These are phyloP conservation scores for Penicillium maclennaniae DNA, from an alignment of 495 filamentous ascomycete species.

Conservation along the genomic window DNA sequence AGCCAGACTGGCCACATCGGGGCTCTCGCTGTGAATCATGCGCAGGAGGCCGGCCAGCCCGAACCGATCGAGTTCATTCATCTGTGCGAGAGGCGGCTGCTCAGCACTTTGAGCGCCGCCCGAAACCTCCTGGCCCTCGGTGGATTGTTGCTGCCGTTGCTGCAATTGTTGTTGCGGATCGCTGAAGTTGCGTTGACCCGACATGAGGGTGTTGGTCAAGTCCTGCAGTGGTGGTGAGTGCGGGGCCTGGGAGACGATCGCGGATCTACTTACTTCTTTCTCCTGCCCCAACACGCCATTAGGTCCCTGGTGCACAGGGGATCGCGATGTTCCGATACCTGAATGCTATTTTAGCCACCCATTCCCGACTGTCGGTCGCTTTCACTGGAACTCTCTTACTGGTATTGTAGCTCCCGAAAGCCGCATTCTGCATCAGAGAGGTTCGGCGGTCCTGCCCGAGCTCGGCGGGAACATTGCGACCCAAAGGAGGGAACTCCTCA, in stretches of 20 bases:
- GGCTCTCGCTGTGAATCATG: conserved; percentile 73
- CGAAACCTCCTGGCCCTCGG: conserved; percentile 37
- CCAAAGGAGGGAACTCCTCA: conserved; percentile 83
- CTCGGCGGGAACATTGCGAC: conserved; percentile 66
- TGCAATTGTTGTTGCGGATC: conserved; percentile 35
- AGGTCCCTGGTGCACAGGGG: conserved; percentile 37
- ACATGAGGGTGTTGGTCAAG: conserved; percentile 31
- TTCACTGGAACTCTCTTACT: conserved; percentile 27
- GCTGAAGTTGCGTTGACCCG: conserved; percentile 33
- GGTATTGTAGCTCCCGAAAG: conserved; percentile 55
- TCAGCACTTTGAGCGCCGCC: conserved; percentile 39
- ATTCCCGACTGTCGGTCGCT: neutral
- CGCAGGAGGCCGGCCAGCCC: conserved; percentile 75
- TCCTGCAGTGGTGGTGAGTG: conserved; percentile 27
- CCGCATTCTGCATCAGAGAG: conserved; percentile 61
- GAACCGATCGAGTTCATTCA: conserved; percentile 76
- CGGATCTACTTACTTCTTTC: conserved; percentile 37
- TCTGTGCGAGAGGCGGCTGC: conserved; percentile 62
- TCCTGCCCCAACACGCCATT: conserved; percentile 41
- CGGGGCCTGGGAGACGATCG: conserved; percentile 14
- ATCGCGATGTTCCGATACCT: conserved; percentile 42
- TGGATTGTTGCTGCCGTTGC: conserved; percentile 36
- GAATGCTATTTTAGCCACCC: conserved; percentile 15
- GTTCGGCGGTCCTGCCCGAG: conserved; percentile 63
- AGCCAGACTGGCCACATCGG: conserved; percentile 70